Conservation (phyloP, 371 early-diverging fungal species). For the Mortierella sp. region DNA sequence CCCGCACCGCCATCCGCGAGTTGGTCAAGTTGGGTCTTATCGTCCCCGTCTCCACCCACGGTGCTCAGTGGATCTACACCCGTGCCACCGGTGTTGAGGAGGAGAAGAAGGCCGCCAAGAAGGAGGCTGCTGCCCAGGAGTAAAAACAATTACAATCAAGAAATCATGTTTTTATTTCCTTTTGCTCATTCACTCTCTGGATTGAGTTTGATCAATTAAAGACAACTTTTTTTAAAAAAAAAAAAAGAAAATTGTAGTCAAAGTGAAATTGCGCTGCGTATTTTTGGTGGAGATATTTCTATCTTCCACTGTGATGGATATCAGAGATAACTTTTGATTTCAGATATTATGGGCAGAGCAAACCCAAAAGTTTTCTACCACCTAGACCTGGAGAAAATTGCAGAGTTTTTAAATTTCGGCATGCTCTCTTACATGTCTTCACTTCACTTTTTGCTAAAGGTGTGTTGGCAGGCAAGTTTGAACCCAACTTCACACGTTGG, state of each 20-base stretch:
- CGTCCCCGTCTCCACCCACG: slow-evolving; percentile 89
- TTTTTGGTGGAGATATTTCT: too few relatives aligned
- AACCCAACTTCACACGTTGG: too few relatives aligned
- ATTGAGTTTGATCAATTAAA: slow-evolving; percentile 6
- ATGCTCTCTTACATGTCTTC: too few relatives aligned
- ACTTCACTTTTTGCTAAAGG: too few relatives aligned
- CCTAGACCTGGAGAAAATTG: too few relatives aligned
- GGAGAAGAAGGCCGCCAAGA: slow-evolving; percentile 62
- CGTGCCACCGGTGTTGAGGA: slow-evolving; percentile 85
- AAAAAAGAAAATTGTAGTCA: background rate
- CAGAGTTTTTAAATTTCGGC: too few relatives aligned
- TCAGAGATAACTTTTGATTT: too few relatives aligned
- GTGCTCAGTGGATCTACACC: slow-evolving; percentile 97
- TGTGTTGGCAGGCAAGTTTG: too few relatives aligned
- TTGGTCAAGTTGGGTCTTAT: slow-evolving; percentile 93
- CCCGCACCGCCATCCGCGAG: slow-evolving; percentile 94
- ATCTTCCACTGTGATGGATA: too few relatives aligned
- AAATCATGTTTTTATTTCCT: slow-evolving; percentile 4
- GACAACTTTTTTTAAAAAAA: slow-evolving; percentile 5
- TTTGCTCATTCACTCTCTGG: slow-evolving; percentile 1
- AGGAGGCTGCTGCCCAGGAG: slow-evolving; percentile 22
- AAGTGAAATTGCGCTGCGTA: too few relatives aligned
- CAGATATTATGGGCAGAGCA: too few relatives aligned
- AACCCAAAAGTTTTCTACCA: too few relatives aligned
- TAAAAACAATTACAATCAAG: background rate